These are phyloP conservation scores for Linaria vulgaris DNA, from an alignment of 257 asterid species.

Conservation along the genomic window DNA sequence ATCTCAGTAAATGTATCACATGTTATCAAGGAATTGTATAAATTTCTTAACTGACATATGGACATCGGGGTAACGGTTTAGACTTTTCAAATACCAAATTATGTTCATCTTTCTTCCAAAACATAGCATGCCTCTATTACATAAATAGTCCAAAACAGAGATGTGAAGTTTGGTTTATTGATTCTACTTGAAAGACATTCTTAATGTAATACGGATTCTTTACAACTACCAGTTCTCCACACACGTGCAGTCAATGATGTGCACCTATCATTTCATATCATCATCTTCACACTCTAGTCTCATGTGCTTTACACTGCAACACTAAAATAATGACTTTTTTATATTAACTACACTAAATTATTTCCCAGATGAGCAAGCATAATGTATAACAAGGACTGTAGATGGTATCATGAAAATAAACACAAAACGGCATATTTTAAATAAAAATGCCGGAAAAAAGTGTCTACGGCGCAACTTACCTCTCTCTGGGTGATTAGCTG, in stretches of 20 bases:
- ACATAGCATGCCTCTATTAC: background rate
- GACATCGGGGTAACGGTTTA: background rate
- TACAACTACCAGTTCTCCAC: background rate
- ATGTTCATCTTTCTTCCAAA: background rate
- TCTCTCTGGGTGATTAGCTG: constrained; percentile 97
- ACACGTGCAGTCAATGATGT: background rate
- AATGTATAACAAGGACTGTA: background rate
- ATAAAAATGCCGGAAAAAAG: background rate
- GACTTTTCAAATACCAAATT: constrained; percentile 4
- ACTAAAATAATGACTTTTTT: constrained; percentile 10
- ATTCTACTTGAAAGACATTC: background rate
- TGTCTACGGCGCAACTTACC: constrained; percentile 34
- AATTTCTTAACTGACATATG: no score
- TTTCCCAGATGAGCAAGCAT: constrained; percentile 1
- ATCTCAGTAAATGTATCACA: background rate
- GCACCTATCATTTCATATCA: constrained; percentile 11
- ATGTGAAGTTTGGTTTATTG: background rate
- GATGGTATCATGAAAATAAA: background rate
- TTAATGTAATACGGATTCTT: background rate
- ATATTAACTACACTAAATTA: constrained; percentile 6
- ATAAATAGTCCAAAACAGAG: background rate
- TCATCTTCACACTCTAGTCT: background rate
- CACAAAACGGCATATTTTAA: background rate
- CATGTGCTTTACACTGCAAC: background rate
- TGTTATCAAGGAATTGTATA: constrained; percentile 3